Evolutionary conservation across 441 rosid species (phyloP).

Genomic region (Melastoma candidum): DNA sequence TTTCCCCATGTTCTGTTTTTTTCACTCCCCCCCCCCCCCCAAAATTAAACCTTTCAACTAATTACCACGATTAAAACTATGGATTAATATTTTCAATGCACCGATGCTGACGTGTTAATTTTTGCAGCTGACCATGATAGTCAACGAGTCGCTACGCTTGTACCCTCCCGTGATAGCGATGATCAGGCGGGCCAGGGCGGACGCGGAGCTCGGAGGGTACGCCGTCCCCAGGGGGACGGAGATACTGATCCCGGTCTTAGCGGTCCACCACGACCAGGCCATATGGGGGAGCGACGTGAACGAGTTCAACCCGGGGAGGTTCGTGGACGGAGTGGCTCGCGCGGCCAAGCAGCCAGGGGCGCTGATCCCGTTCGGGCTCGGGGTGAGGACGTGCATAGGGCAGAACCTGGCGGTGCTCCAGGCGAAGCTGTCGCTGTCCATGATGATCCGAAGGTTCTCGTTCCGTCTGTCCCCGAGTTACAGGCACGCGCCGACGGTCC

Average conservation of each 20-base stretch:
- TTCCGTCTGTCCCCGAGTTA: constrained; percentile 68
- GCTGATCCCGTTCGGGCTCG: constrained; percentile 84
- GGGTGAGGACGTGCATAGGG: constrained; percentile 77
- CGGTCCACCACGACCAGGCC: constrained; percentile 83
- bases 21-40: too few relatives aligned
- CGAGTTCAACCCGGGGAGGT: constrained; percentile 82
- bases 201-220: constrained; percentile 67
- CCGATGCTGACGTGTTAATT: background rate
- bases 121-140: constrained; percentile 72
- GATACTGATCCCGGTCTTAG: constrained; percentile 70
- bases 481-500: constrained; percentile 88
- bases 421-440: constrained; percentile 63
- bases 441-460: constrained; percentile 66
- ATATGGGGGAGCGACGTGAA: constrained; percentile 83
- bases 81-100: too few relatives aligned
- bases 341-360: constrained; percentile 65
- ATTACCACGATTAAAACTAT: too few relatives aligned
- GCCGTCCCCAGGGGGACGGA: constrained; percentile 83
- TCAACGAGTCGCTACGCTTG: constrained; percentile 72
- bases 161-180: constrained; percentile 89
- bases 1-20: too few relatives aligned
- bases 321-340: constrained; percentile 57
- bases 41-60: too few relatives aligned
- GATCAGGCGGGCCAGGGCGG: constrained; percentile 62
- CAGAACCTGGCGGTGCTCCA: constrained; percentile 83